Percentiles rank a stretch among this genome's conserved stretches.
Evolutionary conservation across 2,329 filamentous ascomycete genomes (phyloP).

Genomic region (Aspergillus transmontanensis): DNA sequence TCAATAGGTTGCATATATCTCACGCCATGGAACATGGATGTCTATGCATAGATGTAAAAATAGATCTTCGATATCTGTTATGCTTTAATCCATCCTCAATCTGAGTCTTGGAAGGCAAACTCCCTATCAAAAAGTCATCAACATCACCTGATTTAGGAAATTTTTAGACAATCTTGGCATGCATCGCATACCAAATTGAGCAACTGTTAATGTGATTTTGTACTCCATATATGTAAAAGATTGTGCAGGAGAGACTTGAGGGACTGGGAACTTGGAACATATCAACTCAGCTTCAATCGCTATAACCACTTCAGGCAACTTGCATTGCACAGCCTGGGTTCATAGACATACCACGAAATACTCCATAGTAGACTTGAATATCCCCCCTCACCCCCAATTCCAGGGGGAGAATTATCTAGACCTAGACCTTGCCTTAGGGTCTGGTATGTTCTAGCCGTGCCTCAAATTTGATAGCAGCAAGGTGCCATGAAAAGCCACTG

Average conservation of each 20-base stretch:
- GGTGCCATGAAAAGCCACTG: conserved; percentile 1
- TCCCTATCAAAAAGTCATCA: neutral
- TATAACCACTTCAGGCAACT: neutral
- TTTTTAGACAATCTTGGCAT: neutral
- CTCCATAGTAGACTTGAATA: neutral
- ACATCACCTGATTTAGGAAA: neutral
- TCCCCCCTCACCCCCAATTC: neutral
- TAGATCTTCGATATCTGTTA: neutral
- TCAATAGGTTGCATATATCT: neutral
- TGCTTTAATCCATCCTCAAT: neutral
- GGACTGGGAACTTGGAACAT: neutral
- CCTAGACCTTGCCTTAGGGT: neutral
- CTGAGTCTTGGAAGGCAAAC: neutral
- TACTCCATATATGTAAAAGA: neutral
- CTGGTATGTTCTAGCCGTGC: neutral
- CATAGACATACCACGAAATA: neutral
- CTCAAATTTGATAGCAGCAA: neutral
- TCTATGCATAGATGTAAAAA: neutral
- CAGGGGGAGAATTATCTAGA: too few relatives aligned
- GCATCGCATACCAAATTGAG: neutral
- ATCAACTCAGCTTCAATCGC: neutral
- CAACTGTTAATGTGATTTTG: neutral
- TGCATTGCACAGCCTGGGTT: too few relatives aligned
- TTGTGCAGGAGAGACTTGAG: neutral
- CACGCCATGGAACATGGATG: neutral